phyloP scores from a whole-genome alignment of 768 basidiomycete genomes.

The Gautieria morchelliformis region DNA sequence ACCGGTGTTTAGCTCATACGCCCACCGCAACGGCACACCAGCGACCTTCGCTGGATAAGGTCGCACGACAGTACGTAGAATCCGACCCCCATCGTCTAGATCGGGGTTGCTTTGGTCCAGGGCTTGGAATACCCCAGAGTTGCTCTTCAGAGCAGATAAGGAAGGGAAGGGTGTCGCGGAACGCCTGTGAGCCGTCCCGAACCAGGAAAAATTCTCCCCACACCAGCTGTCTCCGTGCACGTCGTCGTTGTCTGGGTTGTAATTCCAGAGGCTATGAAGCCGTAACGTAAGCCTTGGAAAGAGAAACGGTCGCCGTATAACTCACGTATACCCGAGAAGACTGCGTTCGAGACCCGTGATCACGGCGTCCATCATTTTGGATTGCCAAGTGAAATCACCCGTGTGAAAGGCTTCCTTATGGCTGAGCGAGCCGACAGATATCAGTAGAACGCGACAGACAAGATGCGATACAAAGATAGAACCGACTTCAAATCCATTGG shows the following conservation, averaged over 20 bases:
- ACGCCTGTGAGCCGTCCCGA: constrained; percentile 32
- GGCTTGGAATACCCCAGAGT: constrained; percentile 4
- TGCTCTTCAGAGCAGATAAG: constrained; percentile 12
- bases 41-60: constrained; percentile 89
- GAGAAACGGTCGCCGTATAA: constrained; percentile 10
- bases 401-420: constrained; percentile 59
- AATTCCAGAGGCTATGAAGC: constrained; percentile 74
- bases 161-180: constrained; percentile 40
- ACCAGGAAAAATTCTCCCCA: constrained; percentile 97
- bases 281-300: background rate
- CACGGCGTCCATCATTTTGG: constrained; percentile 91
- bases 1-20: constrained; percentile 73
- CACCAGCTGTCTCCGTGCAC: constrained; percentile 82
- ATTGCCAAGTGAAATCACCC: constrained; percentile 74
- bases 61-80: constrained; percentile 70
- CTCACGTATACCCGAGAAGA: constrained; percentile 80
- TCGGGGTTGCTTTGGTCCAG: constrained; percentile 51
- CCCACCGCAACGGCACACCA: constrained; percentile 65
- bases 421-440: constrained; percentile 26
- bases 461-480: background rate
- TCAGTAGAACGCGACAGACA: background rate
- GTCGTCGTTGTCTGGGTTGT: constrained; percentile 84
- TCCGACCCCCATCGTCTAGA: constrained; percentile 75
- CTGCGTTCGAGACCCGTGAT: constrained; percentile 71
- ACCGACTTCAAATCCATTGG: constrained; percentile 97